Evolutionary conservation across 306 rosid genomes (phyloP).

Genomic region (Castanea crenata): DNA sequence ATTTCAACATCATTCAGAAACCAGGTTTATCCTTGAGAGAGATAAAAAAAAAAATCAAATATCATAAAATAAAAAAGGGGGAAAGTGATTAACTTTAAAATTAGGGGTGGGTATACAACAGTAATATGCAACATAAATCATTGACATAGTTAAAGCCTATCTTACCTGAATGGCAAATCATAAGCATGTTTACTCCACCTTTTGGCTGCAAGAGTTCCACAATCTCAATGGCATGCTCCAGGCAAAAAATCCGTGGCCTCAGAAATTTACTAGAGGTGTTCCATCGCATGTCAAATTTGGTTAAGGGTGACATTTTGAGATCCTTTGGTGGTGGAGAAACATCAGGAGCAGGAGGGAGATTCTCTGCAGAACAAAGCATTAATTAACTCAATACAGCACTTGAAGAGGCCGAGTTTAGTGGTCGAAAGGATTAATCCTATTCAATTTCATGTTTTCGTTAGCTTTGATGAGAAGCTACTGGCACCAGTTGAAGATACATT

Average conservation of each 20-base stretch:
- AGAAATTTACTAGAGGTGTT: constrained; percentile 50
- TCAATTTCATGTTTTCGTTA: neutral
- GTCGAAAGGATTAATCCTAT: constrained; percentile 1
- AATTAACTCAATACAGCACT: constrained; percentile 25
- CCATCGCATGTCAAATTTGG: constrained; percentile 46
- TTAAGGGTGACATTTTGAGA: constrained; percentile 35
- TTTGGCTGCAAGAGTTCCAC: constrained; percentile 74
- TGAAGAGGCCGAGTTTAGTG: constrained; percentile 13
- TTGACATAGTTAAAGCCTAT: constrained; percentile 3
- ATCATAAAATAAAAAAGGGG: neutral
- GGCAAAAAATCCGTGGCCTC: constrained; percentile 92
- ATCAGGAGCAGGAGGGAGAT: constrained; percentile 40
- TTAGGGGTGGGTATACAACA: constrained; percentile 1
- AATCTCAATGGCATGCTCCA: constrained; percentile 83
- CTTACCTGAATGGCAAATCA: constrained; percentile 96
- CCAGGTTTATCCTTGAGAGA: neutral
- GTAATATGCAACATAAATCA: neutral
- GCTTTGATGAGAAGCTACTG: neutral
- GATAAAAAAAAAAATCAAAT: no score
- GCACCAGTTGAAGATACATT: neutral
- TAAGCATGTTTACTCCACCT: constrained; percentile 89
- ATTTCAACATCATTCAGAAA: neutral
- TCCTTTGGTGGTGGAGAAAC: constrained; percentile 32
- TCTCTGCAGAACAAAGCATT: constrained; percentile 50
- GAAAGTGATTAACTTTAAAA: constrained; percentile 6